Evolutionary conservation across 192 early-diverging fungal genomes (phyloP).

Genomic region (Linnemannia exigua): DNA sequence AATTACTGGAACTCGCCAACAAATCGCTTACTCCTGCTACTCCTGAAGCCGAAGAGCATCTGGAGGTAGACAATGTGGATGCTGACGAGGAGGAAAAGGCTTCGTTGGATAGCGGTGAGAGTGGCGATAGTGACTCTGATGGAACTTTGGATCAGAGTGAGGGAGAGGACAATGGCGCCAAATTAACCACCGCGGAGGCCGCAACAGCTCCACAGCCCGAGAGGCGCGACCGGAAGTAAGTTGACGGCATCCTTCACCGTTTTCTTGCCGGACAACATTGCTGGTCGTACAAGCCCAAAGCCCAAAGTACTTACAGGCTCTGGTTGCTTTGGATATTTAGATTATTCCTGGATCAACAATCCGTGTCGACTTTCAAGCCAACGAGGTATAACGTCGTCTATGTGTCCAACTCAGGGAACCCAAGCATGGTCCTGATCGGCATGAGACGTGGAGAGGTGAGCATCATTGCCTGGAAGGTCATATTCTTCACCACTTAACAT

Average conservation of each 20-base stretch:
- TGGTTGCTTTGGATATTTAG: not conserved
- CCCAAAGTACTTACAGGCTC: not conserved
- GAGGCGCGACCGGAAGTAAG: conserved; percentile 45
- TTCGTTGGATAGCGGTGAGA: conserved; percentile 22
- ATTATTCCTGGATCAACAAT: conserved; percentile 38
- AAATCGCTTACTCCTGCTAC: not conserved
- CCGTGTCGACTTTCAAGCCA: conserved; percentile 57
- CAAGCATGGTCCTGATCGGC: conserved; percentile 54
- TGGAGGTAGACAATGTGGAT: conserved; percentile 31
- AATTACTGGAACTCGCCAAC: conserved; percentile 6
- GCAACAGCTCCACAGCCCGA: not conserved
- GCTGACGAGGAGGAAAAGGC: conserved; percentile 37
- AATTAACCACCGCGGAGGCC: not conserved
- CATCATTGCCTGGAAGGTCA: not conserved
- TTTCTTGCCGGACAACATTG: not conserved
- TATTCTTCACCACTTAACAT: not conserved
- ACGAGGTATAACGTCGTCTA: conserved; percentile 39
- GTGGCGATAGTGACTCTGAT: conserved; percentile 21
- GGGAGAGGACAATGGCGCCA: not conserved
- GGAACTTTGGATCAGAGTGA: conserved; percentile 5
- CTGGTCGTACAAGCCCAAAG: not conserved
- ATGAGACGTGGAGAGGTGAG: conserved; percentile 62
- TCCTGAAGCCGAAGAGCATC: conserved; percentile 27
- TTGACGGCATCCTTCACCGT: not conserved
- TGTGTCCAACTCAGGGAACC: conserved; percentile 13